Base-by-base conservation (phyloP, 2,329 filamentous ascomycete genomes). In the Cladosporium sp. region DNA sequence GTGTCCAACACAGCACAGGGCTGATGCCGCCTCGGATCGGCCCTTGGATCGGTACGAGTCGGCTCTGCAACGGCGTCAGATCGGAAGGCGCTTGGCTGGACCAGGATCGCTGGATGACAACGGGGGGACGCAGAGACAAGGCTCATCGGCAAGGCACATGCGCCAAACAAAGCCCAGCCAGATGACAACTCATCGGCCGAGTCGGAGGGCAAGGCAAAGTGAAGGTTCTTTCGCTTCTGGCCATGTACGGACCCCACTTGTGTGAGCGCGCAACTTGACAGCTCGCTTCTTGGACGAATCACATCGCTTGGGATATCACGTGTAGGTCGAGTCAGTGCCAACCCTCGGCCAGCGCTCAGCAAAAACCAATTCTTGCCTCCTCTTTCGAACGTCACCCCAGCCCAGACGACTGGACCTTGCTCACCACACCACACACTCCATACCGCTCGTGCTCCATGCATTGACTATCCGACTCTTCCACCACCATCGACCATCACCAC, bases 401-500 rank as follows among this genome's bases (percentile, higher is more conserved):
- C 51, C 24, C 51, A 41, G 26, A 64, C 51, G 30, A 32, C 30
- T 32, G 30, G 34, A 64, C 51, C 28, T 34, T 64, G 60, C 51
- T 58, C 21, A 24, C 18, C 41, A 41, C 21, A 30, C 58, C 51
- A 32, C 38, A 52, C 64, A 26, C 30, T 21, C 14, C 30, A 38
- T 18, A 38, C 58, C 21, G 3, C n/a, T 38, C 26, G 24, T 36
- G 51, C 51, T 55, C 34, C 24, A 65, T 57, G 47, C 32, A 60
- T 63, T 62, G 57, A 65, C 58, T 54, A 62, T 59, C 66, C 66
- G 59, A 55, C 61, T 36, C 41, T 36, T 66, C 38, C 32, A 26
- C 38, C 21, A 54, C 34, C 18, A 21, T 38, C 32, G 60, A 63
- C 60, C 58, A 14, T 8, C 41, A 21, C 15, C 24, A 18, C 26